Evolutionary conservation across 2,329 filamentous ascomycete genomes (phyloP).

Genomic region (Fusarium musae): DNA sequence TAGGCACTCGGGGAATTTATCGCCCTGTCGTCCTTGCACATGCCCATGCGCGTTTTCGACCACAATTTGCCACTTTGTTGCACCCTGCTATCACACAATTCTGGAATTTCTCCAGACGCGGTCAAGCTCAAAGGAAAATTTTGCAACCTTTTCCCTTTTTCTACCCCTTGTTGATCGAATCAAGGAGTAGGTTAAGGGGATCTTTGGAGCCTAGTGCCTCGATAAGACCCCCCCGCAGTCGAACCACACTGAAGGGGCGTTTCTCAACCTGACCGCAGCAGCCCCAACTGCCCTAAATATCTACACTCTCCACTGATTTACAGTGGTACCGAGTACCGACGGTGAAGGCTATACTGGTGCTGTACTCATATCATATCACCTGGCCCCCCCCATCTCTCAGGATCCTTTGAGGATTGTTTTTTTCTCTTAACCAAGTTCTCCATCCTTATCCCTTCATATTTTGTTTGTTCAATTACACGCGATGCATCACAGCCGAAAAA

Average conservation of each 20-base stretch:
- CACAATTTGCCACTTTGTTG: slow-evolving; percentile 44
- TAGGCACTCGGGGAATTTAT: slow-evolving; percentile 40
- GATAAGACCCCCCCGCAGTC: slow-evolving; percentile 44
- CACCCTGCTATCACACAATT: slow-evolving; percentile 45
- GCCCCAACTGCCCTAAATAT: slow-evolving; percentile 35
- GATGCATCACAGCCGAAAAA: slow-evolving; percentile 69
- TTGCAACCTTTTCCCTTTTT: slow-evolving; percentile 28
- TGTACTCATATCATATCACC: slow-evolving; percentile 39
- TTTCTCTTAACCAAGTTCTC: slow-evolving; percentile 15
- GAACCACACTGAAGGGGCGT: slow-evolving; percentile 41
- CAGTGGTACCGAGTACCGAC: slow-evolving; percentile 36
- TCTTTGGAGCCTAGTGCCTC: slow-evolving; percentile 33
- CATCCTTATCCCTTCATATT: slow-evolving; percentile 6
- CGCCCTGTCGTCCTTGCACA: slow-evolving; percentile 45
- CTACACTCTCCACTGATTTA: slow-evolving; percentile 35
- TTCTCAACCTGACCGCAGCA: slow-evolving; percentile 27
- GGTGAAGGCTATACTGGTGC: slow-evolving; percentile 27
- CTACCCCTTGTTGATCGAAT: slow-evolving; percentile 35
- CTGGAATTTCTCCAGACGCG: slow-evolving; percentile 40
- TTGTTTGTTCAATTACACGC: slow-evolving; percentile 10
- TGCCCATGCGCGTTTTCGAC: slow-evolving; percentile 37
- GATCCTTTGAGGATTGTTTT: slow-evolving; percentile 31
- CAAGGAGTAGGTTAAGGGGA: slow-evolving; percentile 40
- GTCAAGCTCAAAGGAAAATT: slow-evolving; percentile 40
- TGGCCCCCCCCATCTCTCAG: slow-evolving; percentile 18